Base-by-base conservation (phyloP, 116 monocot species). In the Papilionanthe hybrid region DNA sequence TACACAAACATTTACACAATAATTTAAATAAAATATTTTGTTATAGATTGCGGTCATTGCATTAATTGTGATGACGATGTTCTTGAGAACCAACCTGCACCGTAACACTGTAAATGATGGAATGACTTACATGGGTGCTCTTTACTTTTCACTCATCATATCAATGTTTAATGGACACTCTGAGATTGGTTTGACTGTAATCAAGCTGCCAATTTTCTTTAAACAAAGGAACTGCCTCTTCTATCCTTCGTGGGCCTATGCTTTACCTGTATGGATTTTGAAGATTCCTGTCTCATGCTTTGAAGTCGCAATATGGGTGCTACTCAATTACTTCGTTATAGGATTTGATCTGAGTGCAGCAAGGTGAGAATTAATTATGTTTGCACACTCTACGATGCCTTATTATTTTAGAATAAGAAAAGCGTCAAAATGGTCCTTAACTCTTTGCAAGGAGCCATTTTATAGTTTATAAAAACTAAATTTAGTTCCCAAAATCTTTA, bases 181-280 rank as follows among this genome's bases (percentile, higher is more conserved):
- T 1, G 86, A 86, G 77, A 44, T 86, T 58, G 72, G 74, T 57
- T 74, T 86, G 83, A 83, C 78, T 10, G 63, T 83, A 44, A 22
- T 75, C 44, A 89, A 86, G 67, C 79, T 89, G 7, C 89, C 89
- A 0, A 74, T 86, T 77, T 84, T 86, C 84, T 89, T 77, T 77
- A 89, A 89, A 77, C 89, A 89, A 77, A 69, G 86, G 44, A 86
- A 89, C 47, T 79, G 73, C 53, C 82, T 80, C 73, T 89, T 89
- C 71, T 89, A 83, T 72, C 89, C 89, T 20, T 72, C 89, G 23
- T 89, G 89, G 89, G 84, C 84, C 57, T 89, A 89, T 78, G 56
- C 89, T 10, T 63, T 89, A 22, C 84, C 89, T 17, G 67, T 57
- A 42, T 89, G 86, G 86, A 79, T 89, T 47, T 65, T 89, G 30